phyloP scores from a whole-genome alignment of 176 grass and related monocot genomes.

The Juncus effusus region DNA sequence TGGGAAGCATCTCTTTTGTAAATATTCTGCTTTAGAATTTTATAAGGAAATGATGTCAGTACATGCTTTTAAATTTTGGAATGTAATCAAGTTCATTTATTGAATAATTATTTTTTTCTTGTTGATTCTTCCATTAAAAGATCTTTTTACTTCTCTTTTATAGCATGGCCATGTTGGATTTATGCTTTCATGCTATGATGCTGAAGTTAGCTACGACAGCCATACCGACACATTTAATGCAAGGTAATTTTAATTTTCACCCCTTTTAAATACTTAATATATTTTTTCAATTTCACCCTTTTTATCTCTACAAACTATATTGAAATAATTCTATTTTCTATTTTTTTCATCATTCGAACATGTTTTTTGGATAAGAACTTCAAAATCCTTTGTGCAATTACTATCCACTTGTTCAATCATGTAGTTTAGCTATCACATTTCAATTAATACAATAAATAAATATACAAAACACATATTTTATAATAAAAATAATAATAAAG shows the following conservation, averaged over 20 bases:
- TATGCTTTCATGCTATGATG: conserved; percentile 98
- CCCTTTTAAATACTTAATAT: no score
- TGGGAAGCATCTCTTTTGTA: neutral
- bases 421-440: no score
- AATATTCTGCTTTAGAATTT: neutral
- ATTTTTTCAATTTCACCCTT: no score
- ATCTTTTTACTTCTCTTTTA: conserved; percentile 27
- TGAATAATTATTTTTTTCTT: conserved; percentile 9
- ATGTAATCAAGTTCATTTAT: neutral
- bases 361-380: no score
- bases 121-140: neutral
- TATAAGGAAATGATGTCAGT: conserved; percentile 7
- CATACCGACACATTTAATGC: conserved; percentile 56
- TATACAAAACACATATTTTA: neutral
- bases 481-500: neutral
- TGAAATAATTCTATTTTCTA: no score
- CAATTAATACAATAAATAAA: no score
- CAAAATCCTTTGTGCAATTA: no score
- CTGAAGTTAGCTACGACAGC: conserved; percentile 81
- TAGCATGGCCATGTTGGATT: conserved; percentile 99
- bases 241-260: conserved; percentile 40
- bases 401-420: no score
- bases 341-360: no score
- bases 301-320: no score
- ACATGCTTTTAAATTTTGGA: conserved; percentile 3